These are phyloP conservation scores for Asclepias syriaca DNA, from an alignment of 257 asterid species.

Conservation along the genomic window DNA sequence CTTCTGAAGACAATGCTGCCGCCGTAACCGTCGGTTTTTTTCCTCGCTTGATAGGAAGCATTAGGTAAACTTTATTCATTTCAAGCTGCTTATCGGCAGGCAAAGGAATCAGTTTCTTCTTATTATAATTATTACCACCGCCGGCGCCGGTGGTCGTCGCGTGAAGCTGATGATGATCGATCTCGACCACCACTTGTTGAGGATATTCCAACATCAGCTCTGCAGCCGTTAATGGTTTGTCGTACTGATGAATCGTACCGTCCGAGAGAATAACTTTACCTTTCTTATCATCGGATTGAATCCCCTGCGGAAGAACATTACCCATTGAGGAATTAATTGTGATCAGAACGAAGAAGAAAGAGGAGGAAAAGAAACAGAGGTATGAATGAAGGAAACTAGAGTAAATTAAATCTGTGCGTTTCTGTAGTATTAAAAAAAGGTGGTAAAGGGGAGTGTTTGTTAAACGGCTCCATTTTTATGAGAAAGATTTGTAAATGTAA, in stretches of 20 bases:
- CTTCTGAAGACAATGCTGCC: conserved; percentile 39
- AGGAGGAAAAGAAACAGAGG: background rate
- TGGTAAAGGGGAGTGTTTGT: conserved; percentile 41
- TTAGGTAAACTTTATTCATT: conserved; percentile 45
- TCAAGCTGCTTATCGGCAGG: conserved; percentile 76
- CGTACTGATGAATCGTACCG: conserved; percentile 52
- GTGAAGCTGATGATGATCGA: conserved; percentile 23
- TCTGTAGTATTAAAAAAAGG: conserved; percentile 20
- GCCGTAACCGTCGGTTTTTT: conserved; percentile 17
- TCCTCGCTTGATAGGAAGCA: conserved; percentile 60
- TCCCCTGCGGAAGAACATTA: conserved; percentile 35
- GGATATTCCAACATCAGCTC: conserved; percentile 87
- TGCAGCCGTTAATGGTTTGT: conserved; percentile 58
- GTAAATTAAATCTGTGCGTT: conserved; percentile 37
- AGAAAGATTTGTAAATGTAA: conserved; percentile 17
- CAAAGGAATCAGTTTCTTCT: conserved; percentile 39
- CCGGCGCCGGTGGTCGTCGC: background rate
- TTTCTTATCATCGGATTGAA: conserved; percentile 16
- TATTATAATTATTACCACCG: conserved; percentile 9
- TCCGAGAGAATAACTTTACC: conserved; percentile 58
- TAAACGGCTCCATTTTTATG: conserved; percentile 70
- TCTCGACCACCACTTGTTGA: conserved; percentile 63
- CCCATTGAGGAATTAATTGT: conserved; percentile 40
- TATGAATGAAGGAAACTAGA: background rate
- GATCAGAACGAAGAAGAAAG: background rate